Evolutionary conservation across 1,284 basidiomycete genomes (phyloP).

Genomic region (Crepidotus sp.): DNA sequence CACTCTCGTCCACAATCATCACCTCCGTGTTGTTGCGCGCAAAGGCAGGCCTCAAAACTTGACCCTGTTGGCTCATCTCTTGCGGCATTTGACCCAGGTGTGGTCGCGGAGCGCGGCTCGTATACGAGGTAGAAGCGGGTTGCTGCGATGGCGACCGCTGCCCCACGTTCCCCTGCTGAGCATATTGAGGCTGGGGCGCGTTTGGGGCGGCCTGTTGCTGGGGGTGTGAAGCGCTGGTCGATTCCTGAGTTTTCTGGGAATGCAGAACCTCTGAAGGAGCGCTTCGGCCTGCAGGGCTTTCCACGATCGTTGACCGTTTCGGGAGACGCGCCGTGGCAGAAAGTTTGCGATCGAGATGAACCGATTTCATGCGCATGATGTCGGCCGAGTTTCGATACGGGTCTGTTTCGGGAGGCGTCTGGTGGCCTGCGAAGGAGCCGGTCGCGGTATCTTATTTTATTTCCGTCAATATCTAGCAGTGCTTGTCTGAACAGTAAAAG

Average conservation of each 20-base stretch:
- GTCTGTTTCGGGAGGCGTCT: slow-evolving; percentile 39
- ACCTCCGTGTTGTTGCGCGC: slow-evolving; percentile 81
- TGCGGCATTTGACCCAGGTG: slow-evolving; percentile 24
- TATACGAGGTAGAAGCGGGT: slow-evolving; percentile 27
- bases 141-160: slow-evolving; percentile 32
- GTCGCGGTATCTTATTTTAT: slow-evolving; percentile 25
- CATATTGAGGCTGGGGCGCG: slow-evolving; percentile 27
- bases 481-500: slow-evolving; percentile 5
- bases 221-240: slow-evolving; percentile 22
- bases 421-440: slow-evolving; percentile 15
- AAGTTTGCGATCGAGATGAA: slow-evolving; percentile 90
- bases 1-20: slow-evolving; percentile 81
- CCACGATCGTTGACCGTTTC: slow-evolving; percentile 91
- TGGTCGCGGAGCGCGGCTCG: slow-evolving; percentile 20
- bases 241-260: slow-evolving; percentile 32
- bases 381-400: slow-evolving; percentile 82
- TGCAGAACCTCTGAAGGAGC: slow-evolving; percentile 51
- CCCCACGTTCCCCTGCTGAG: slow-evolving; percentile 32
- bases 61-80: slow-evolving; percentile 31
- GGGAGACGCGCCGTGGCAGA: slow-evolving; percentile 89
- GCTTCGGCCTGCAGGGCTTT: slow-evolving; percentile 86
- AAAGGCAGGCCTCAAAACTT: slow-evolving; percentile 64
- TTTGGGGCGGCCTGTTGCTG: slow-evolving; percentile 25
- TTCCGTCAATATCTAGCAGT: slow-evolving; percentile 8
- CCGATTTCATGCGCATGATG: slow-evolving; percentile 89